Percentiles rank a stretch among this genome's conserved stretches.
Evolutionary conservation across 2,329 filamentous ascomycete species (phyloP).

Genomic region (Penicillium nordicum): DNA sequence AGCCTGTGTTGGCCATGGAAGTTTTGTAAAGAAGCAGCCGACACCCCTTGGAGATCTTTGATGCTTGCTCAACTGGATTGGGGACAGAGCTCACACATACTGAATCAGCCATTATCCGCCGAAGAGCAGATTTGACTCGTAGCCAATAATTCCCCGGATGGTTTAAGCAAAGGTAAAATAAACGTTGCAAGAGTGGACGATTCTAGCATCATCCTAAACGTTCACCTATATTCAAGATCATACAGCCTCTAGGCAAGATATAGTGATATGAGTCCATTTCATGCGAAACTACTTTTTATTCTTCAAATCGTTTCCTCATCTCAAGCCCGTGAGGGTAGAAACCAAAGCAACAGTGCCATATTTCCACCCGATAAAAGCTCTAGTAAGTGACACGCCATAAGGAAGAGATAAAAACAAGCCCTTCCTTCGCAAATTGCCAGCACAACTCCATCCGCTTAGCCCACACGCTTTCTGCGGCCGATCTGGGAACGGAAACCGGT

Average conservation of each 20-base stretch:
- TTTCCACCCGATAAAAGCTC: constrained; percentile 19
- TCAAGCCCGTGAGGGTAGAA: constrained; percentile 13
- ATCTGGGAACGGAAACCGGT: constrained; percentile 99
- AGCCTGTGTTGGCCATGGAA: neutral
- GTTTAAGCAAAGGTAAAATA: neutral
- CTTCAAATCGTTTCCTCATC: constrained; percentile 25
- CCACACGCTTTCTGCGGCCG: constrained; percentile 94
- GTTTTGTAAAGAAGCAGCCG: neutral
- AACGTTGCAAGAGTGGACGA: neutral
- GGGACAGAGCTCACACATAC: neutral
- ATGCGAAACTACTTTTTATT: constrained; percentile 29
- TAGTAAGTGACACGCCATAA: constrained; percentile 23
- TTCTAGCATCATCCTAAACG: too few species aligned
- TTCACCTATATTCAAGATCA: neutral
- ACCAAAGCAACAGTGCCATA: constrained; percentile 11
- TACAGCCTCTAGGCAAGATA: neutral
- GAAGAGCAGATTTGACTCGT: neutral
- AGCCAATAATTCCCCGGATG: neutral
- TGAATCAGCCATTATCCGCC: neutral
- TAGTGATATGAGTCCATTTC: constrained; percentile 31
- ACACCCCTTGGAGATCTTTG: neutral
- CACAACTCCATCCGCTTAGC: constrained; percentile 50
- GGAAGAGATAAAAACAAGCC: constrained; percentile 21
- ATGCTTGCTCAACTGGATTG: neutral
- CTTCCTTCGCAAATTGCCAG: constrained; percentile 15